A percentile compares a stretch with the other conserved stretches of the same genome.
These are phyloP conservation scores for Apiospora aurea DNA, from an alignment of 2,329 filamentous ascomycete genomes.

Conservation along the genomic window DNA sequence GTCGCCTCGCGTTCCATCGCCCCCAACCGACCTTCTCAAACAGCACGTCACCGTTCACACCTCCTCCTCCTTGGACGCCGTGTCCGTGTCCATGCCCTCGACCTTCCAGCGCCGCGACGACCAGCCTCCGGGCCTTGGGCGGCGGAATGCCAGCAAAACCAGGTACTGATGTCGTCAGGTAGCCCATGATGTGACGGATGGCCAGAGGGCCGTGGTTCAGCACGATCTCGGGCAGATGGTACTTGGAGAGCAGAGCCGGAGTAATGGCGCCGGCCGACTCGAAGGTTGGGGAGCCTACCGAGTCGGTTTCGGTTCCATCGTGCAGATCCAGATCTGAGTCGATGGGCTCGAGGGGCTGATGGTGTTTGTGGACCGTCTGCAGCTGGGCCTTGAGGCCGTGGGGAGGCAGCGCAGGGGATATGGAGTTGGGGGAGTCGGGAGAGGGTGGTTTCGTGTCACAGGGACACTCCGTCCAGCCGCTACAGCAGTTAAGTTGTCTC, in stretches of 20 bases:
- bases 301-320: slow-evolving; percentile 63
- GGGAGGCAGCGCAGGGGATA: slow-evolving; percentile 85
- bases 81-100: slow-evolving; percentile 63
- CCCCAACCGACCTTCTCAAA: slow-evolving; percentile 99
- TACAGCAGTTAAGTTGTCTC: slow-evolving; percentile 78
- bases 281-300: slow-evolving; percentile 54
- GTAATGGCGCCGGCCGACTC: slow-evolving; percentile 87
- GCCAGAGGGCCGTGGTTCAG: slow-evolving; percentile 88
- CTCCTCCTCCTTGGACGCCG: slow-evolving; percentile 57
- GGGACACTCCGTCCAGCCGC: slow-evolving; percentile 67
- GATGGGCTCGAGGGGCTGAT: slow-evolving; percentile 63
- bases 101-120: slow-evolving; percentile 91
- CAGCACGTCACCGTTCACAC: slow-evolving; percentile 73
- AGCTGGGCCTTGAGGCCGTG: slow-evolving; percentile 78
- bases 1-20: slow-evolving; percentile 85
- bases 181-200: slow-evolving; percentile 94
- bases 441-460: slow-evolving; percentile 68
- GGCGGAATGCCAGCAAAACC: slow-evolving; percentile 90
- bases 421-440: slow-evolving; percentile 96
- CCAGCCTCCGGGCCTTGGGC: slow-evolving; percentile 86
- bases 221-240: slow-evolving; percentile 90
- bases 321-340: slow-evolving; percentile 90
- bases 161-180: slow-evolving; percentile 90
- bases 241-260: slow-evolving; percentile 82
- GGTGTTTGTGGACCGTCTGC: slow-evolving; percentile 51